Conservation (phyloP, 2,329 filamentous ascomycete species). For the Huntiella bhutanensis region DNA sequence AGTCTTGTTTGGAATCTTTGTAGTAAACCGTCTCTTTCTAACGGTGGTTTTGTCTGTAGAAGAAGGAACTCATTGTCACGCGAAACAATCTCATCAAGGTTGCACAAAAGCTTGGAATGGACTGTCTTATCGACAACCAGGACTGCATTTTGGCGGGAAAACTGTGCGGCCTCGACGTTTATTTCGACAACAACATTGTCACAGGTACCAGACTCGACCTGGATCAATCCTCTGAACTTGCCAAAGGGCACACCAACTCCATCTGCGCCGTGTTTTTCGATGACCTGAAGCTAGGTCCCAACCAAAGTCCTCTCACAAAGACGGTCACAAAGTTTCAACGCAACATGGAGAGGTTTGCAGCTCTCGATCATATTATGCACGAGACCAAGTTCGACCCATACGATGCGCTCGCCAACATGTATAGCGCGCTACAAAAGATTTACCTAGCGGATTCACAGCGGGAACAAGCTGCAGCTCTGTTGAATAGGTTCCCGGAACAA, state of each 20-base stretch:
- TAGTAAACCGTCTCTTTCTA: background rate
- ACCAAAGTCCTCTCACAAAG: conserved; percentile 48
- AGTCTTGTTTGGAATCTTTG: conserved; percentile 12
- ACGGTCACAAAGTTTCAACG: conserved; percentile 49
- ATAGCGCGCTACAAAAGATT: conserved; percentile 49
- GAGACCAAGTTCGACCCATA: conserved; percentile 53
- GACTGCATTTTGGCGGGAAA: conserved; percentile 16
- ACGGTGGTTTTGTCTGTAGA: conserved; percentile 14
- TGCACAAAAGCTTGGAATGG: conserved; percentile 46
- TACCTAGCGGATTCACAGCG: conserved; percentile 50
- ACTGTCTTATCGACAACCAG: conserved; percentile 21
- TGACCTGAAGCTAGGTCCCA: conserved; percentile 41
- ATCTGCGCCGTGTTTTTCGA: conserved; percentile 47
- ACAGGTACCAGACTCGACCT: conserved; percentile 44
- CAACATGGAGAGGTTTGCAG: conserved; percentile 52
- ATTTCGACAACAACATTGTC: conserved; percentile 41
- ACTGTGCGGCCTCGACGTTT: conserved; percentile 30
- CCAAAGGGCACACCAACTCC: conserved; percentile 39
- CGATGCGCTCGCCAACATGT: conserved; percentile 57
- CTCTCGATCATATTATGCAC: conserved; percentile 52
- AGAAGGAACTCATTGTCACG: conserved; percentile 45
- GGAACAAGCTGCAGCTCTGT: conserved; percentile 19
- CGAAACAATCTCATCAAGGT: conserved; percentile 58
- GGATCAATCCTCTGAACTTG: conserved; percentile 36
- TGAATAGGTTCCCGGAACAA: conserved; percentile 21